A percentile compares a stretch with the other conserved stretches of the same genome.
These are phyloP conservation scores for Cladosporium colombiae DNA, from an alignment of 2,329 filamentous ascomycete species.

Conservation along the genomic window DNA sequence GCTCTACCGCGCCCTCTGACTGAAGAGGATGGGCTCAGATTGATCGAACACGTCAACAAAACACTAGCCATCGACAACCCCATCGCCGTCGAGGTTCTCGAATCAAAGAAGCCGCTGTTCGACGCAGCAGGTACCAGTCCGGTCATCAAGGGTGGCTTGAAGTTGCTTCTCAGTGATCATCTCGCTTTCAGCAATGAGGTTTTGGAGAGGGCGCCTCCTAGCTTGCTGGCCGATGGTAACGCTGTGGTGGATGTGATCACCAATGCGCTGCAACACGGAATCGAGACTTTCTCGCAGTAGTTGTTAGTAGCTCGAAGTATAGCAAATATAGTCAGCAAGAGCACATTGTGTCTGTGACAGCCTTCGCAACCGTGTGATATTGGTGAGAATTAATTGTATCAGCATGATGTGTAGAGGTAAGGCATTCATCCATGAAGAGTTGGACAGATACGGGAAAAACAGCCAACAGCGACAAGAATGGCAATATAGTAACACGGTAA, in stretches of 20 bases:
- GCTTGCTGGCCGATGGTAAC: slow-evolving; percentile 4
- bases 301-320: neutral
- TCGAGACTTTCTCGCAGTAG: slow-evolving; percentile 12
- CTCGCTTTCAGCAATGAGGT: slow-evolving; percentile 18
- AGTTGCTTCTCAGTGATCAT: slow-evolving; percentile 17
- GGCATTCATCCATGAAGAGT: neutral
- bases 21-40: slow-evolving; percentile 16
- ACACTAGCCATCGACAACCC: slow-evolving; percentile 25
- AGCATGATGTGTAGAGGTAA: neutral
- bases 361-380: neutral
- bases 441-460: neutral
- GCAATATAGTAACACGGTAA: neutral
- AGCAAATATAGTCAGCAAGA: neutral
- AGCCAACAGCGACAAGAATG: neutral
- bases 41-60: slow-evolving; percentile 24
- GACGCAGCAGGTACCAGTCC: slow-evolving; percentile 11
- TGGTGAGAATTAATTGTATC: neutral
- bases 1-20: slow-evolving; percentile 20
- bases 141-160: slow-evolving; percentile 11
- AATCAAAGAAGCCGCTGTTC: slow-evolving; percentile 16
- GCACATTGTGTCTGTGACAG: neutral
- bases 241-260: slow-evolving; percentile 18
- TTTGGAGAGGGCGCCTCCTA: slow-evolving; percentile 14
- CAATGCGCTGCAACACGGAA: slow-evolving; percentile 15
- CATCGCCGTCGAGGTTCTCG: slow-evolving; percentile 11